These are phyloP conservation scores for Xylariaceae sp. DNA, from an alignment of 2,329 filamentous ascomycete species.

Conservation along the genomic window DNA sequence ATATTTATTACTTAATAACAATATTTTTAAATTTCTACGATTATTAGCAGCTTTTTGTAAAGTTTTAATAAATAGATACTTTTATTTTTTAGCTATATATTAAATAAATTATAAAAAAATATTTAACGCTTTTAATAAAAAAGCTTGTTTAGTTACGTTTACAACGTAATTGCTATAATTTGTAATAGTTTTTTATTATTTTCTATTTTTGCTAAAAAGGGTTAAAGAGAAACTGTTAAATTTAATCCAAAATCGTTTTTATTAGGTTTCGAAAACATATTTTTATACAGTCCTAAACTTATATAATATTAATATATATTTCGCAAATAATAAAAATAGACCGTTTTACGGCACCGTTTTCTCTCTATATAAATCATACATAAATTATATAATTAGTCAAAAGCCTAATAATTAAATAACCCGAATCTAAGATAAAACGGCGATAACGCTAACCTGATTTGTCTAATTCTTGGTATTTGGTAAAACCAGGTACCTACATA, in stretches of 20 bases:
- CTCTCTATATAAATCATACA: not conserved
- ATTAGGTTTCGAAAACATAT: no score
- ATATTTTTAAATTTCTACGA: not conserved
- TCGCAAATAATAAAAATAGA: not conserved
- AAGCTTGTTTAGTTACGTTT: no score
- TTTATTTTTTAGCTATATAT: no score
- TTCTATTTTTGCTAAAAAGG: no score
- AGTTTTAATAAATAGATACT: constrained; percentile 20
- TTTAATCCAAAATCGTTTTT: no score
- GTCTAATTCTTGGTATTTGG: not conserved
- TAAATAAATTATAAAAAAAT: no score
- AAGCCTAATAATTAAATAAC: not conserved
- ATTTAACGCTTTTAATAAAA: no score
- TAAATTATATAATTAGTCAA: not conserved
- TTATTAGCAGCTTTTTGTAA: not conserved
- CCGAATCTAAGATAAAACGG: not conserved
- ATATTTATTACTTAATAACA: not conserved
- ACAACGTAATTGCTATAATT: no score
- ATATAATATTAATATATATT: no score
- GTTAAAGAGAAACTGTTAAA: no score
- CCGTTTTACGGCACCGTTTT: not conserved
- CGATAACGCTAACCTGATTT: not conserved
- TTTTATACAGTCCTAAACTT: no score
- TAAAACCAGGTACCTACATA: not conserved
- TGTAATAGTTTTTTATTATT: no score